These are phyloP conservation scores for Fusarium praegraminearum DNA, from an alignment of 2,329 filamentous ascomycete species.

Conservation along the genomic window DNA sequence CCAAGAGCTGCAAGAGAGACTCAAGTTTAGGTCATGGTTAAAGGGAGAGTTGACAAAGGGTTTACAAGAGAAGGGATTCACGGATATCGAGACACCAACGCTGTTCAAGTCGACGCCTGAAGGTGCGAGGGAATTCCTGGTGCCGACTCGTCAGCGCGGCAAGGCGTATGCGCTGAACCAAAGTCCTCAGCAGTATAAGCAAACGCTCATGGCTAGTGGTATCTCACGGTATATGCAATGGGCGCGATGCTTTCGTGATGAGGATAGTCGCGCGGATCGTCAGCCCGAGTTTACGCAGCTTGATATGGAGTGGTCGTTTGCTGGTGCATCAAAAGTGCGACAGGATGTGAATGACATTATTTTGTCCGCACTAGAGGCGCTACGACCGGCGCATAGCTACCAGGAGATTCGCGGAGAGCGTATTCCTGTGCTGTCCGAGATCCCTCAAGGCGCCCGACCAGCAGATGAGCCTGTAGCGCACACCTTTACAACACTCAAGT, in stretches of 20 bases:
- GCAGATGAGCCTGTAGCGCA: constrained; percentile 46
- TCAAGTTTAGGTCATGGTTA: constrained; percentile 76
- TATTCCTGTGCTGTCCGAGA: constrained; percentile 50
- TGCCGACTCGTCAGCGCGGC: constrained; percentile 82
- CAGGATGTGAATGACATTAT: constrained; percentile 55
- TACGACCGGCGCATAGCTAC: constrained; percentile 66
- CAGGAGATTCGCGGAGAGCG: constrained; percentile 63
- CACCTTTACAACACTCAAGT: constrained; percentile 52
- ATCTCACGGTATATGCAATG: constrained; percentile 89
- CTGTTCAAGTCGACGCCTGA: constrained; percentile 98
- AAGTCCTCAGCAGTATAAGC: constrained; percentile 98
- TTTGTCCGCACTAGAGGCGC: constrained; percentile 44
- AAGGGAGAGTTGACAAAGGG: constrained; percentile 64
- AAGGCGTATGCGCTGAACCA: constrained; percentile 92
- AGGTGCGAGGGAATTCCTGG: constrained; percentile 92
- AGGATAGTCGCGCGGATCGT: constrained; percentile 90
- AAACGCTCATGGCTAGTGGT: constrained; percentile 94
- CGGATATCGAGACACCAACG: constrained; percentile 90
- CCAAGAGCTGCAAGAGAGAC: constrained; percentile 71
- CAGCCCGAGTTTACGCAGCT: constrained; percentile 97
- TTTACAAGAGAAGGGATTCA: constrained; percentile 70
- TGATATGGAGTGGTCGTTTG: constrained; percentile 94
- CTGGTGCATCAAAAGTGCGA: constrained; percentile 60
- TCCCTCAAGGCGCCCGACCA: constrained; percentile 29
- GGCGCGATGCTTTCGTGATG: constrained; percentile 94